Percentiles rank a stretch among this genome's conserved stretches.
Conservation (phyloP, 2,329 filamentous ascomycete species). For the Colletotrichum cuscutae region DNA sequence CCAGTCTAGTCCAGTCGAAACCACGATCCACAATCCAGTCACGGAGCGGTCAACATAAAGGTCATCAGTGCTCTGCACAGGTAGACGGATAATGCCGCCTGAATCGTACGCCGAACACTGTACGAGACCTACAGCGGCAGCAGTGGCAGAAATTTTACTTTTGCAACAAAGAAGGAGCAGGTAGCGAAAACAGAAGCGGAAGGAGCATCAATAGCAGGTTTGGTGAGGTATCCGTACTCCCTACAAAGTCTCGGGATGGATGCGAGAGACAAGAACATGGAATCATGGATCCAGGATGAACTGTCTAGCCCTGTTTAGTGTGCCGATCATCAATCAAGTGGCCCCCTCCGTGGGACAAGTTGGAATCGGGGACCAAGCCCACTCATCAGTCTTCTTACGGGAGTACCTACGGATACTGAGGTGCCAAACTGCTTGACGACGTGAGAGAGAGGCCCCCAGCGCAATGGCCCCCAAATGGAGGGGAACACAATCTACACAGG, state of each 20-base stretch:
- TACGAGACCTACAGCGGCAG: too few species aligned
- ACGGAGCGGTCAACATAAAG: background rate
- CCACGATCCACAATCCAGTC: background rate
- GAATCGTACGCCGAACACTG: background rate
- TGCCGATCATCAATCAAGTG: slow-evolving; percentile 27
- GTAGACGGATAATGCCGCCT: background rate
- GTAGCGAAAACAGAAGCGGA: background rate
- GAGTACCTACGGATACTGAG: background rate
- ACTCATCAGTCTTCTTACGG: background rate
- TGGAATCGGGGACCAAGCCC: slow-evolving; percentile 7
- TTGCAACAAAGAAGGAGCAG: background rate
- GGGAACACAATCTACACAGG: too few species aligned
- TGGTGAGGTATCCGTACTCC: background rate
- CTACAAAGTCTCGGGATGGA: background rate
- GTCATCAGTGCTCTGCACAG: background rate
- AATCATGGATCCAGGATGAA: slow-evolving; percentile 22
- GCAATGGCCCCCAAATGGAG: too few species aligned
- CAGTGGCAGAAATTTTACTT: too few species aligned
- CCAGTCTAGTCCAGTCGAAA: background rate
- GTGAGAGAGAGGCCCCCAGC: too few species aligned
- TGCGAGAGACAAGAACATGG: background rate
- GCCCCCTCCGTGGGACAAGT: background rate
- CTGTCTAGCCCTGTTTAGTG: slow-evolving; percentile 22
- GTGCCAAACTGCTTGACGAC: too few species aligned
- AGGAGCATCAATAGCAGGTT: background rate